These are phyloP conservation scores for Solanum pennellii DNA, from an alignment of 257 asterid species.

Conservation along the genomic window DNA sequence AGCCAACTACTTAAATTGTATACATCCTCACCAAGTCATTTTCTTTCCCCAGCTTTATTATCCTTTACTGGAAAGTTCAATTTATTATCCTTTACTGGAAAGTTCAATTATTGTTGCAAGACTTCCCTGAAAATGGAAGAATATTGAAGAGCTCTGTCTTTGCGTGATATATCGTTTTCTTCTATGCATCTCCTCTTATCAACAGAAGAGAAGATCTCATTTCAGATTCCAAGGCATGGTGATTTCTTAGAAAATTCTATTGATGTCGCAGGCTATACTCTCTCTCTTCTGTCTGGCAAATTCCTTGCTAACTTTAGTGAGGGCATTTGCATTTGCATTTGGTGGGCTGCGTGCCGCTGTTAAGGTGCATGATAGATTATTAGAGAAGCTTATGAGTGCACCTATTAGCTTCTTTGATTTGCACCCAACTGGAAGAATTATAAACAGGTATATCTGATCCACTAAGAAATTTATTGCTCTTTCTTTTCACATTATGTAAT, in stretches of 20 bases:
- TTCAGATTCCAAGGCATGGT: background rate
- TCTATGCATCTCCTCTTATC: background rate
- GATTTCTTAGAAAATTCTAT: background rate
- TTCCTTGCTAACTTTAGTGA: conserved; percentile 63
- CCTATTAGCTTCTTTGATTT: conserved; percentile 78
- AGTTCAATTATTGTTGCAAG: background rate
- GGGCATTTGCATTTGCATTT: conserved; percentile 87
- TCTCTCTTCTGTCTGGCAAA: conserved; percentile 62
- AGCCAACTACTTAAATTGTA: background rate
- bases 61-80: background rate
- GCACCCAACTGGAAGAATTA: conserved; percentile 87
- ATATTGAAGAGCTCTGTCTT: background rate
- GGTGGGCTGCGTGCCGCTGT: conserved; percentile 91
- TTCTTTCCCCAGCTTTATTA: background rate
- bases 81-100: background rate
- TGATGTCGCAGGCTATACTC: conserved; percentile 50
- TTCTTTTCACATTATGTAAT: background rate
- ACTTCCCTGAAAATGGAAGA: background rate
- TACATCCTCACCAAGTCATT: background rate
- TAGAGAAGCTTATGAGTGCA: conserved; percentile 53
- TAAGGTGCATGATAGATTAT: conserved; percentile 51
- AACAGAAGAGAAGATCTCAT: background rate
- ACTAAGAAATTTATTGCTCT: background rate
- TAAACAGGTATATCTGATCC: conserved; percentile 60
- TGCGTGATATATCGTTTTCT: background rate